phyloP scores from a whole-genome alignment of 257 asterid genomes.

The Hygrophila difformis region DNA sequence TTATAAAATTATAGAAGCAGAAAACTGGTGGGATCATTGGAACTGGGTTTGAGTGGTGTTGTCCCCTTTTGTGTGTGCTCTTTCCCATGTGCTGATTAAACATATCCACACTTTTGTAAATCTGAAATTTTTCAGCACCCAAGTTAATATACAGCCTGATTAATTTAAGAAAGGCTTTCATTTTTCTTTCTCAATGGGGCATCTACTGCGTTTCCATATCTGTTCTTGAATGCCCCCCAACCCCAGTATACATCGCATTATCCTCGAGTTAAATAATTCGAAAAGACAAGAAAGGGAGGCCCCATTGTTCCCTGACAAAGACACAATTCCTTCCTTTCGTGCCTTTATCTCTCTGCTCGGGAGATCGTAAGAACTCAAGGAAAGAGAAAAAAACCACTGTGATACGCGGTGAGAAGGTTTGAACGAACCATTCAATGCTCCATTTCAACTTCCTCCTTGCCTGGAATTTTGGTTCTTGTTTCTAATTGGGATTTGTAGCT shows the following conservation, averaged over 20 bases:
- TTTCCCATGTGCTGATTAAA: constrained; percentile 40
- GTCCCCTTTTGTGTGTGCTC: constrained; percentile 32
- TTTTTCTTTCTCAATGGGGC: constrained; percentile 6
- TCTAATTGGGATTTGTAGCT: constrained; percentile 3
- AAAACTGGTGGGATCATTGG: constrained; percentile 26
- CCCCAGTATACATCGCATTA: background rate
- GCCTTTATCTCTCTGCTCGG: constrained; percentile 31
- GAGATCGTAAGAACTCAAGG: constrained; percentile 12
- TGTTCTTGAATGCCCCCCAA: constrained; percentile 12
- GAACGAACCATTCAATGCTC: constrained; percentile 16
- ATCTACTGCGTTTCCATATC: constrained; percentile 5
- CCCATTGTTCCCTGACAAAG: constrained; percentile 34
- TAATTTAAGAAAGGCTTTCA: no score
- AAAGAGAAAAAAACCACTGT: background rate
- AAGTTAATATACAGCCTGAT: no score
- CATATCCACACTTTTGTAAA: no score
- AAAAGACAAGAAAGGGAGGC: constrained; percentile 27
- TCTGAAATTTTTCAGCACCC: no score
- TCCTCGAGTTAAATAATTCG: constrained; percentile 10
- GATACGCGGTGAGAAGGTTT: constrained; percentile 28
- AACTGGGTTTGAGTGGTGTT: constrained; percentile 21
- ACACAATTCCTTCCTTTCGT: constrained; percentile 32
- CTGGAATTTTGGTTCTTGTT: background rate
- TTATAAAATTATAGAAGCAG: constrained; percentile 15
- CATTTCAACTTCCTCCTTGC: constrained; percentile 2